Percentiles rank a stretch among this genome's conserved stretches.
Conservation (phyloP, 192 early-diverging fungal species). For the Coemansia sp. region DNA sequence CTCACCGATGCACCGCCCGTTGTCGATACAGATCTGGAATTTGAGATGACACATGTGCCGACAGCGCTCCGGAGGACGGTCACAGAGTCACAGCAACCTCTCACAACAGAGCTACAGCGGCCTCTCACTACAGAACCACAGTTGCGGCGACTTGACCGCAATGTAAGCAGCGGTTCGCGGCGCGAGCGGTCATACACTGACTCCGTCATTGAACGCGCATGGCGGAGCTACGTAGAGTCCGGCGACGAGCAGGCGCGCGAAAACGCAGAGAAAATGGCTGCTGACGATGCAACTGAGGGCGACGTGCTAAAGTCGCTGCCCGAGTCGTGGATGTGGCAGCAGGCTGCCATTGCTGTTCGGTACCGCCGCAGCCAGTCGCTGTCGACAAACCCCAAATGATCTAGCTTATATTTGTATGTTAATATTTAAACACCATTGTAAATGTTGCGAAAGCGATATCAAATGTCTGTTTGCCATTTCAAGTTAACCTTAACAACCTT, state of each 20-base stretch:
- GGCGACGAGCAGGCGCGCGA: conserved; percentile 29
- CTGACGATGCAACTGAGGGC: conserved; percentile 6
- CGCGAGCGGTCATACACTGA: conserved; percentile 53
- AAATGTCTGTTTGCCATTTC: too few relatives aligned
- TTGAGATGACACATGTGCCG: not conserved
- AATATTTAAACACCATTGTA: not conserved
- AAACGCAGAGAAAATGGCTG: conserved; percentile 18
- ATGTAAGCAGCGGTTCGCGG: conserved; percentile 26
- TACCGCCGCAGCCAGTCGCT: conserved; percentile 50
- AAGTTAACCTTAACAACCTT: too few relatives aligned
- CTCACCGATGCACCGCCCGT: too few relatives aligned
- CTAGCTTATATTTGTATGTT: not conserved
- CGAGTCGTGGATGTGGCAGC: conserved; percentile 54
- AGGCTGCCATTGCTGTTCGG: conserved; percentile 48
- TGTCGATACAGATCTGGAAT: not conserved
- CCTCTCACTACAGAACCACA: too few relatives aligned
- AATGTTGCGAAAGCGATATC: too few relatives aligned
- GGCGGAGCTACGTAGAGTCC: conserved; percentile 43
- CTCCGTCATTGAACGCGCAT: conserved; percentile 41
- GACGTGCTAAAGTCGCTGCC: conserved; percentile 29
- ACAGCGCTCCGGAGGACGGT: not conserved
- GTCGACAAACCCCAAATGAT: conserved; percentile 5
- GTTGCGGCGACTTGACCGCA: conserved; percentile 17
- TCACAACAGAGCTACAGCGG: too few relatives aligned
- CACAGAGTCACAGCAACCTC: not conserved